These are phyloP conservation scores for Penicillium psychrosexuale DNA, from an alignment of 2,329 filamentous ascomycete species.

Conservation along the genomic window DNA sequence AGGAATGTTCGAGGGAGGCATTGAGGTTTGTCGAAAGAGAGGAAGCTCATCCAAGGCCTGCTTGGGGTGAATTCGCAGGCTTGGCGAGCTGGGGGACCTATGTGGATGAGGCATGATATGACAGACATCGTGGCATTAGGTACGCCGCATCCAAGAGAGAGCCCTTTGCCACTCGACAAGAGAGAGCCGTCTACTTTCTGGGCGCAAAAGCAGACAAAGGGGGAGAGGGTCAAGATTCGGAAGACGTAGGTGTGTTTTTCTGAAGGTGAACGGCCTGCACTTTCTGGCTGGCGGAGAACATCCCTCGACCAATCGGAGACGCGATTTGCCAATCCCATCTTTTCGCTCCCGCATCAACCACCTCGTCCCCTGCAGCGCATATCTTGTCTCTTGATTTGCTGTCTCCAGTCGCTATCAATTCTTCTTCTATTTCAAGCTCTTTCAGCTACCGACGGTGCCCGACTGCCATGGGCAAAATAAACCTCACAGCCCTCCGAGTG, in stretches of 20 bases:
- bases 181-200: slow-evolving; percentile 14
- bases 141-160: slow-evolving; percentile 32
- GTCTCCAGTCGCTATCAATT: not conserved
- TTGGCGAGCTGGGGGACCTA: slow-evolving; percentile 52
- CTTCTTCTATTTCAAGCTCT: not conserved
- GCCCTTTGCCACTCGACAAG: slow-evolving; percentile 20
- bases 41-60: slow-evolving; percentile 36
- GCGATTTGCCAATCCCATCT: slow-evolving; percentile 34
- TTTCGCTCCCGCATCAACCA: slow-evolving; percentile 29
- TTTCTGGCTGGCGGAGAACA: slow-evolving; percentile 34
- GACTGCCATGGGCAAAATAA: slow-evolving; percentile 45
- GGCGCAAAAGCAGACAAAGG: slow-evolving; percentile 7
- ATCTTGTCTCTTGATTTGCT: not conserved
- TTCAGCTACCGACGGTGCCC: not conserved
- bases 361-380: slow-evolving; percentile 9
- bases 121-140: slow-evolving; percentile 56
- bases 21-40: slow-evolving; percentile 24
- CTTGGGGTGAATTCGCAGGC: slow-evolving; percentile 49
- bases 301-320: slow-evolving; percentile 38
- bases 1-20: slow-evolving; percentile 28
- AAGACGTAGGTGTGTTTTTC: slow-evolving; percentile 22
- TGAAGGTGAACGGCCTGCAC: slow-evolving; percentile 20
- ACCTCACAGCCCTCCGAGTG: slow-evolving; percentile 47
- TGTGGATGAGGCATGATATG: slow-evolving; percentile 63
- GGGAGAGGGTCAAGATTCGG: slow-evolving; percentile 3